Percentiles rank a stretch among this genome's conserved stretches.
phyloP scores from a whole-genome alignment of 495 filamentous ascomycete species.

The Neurospora sp. region DNA sequence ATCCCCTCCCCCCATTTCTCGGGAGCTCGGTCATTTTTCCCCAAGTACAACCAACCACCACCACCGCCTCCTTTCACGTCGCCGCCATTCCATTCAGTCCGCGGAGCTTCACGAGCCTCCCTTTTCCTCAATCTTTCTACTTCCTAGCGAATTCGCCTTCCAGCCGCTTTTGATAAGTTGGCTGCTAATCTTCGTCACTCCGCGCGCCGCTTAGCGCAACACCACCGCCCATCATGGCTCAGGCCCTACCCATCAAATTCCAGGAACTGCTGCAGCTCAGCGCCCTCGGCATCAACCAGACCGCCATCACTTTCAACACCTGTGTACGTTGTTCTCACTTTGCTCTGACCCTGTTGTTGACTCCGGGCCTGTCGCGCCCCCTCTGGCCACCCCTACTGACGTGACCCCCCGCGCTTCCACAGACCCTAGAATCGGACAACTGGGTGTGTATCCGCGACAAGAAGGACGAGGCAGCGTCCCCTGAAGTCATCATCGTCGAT shows the following conservation, averaged over 20 bases:
- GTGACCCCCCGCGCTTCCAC: neutral
- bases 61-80: neutral
- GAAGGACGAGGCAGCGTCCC: slow-evolving; percentile 63
- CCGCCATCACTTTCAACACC: slow-evolving; percentile 90
- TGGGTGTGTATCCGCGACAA: slow-evolving; percentile 95
- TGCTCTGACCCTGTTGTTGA: neutral
- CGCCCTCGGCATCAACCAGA: slow-evolving; percentile 70
- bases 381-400: neutral
- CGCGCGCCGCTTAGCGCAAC: slow-evolving; percentile 28
- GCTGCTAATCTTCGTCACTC: slow-evolving; percentile 16
- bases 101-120: neutral
- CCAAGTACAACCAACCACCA: neutral
- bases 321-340: slow-evolving; percentile 57
- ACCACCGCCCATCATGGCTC: slow-evolving; percentile 30
- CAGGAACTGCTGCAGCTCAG: slow-evolving; percentile 83
- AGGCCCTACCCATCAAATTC: slow-evolving; percentile 77
- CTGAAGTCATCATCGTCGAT: slow-evolving; percentile 94
- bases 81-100: neutral
- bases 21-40: neutral
- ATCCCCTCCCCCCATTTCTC: slow-evolving; percentile 1
- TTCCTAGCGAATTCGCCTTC: neutral
- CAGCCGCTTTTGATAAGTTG: slow-evolving; percentile 26
- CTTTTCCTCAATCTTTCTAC: slow-evolving; percentile 3
- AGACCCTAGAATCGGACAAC: slow-evolving; percentile 96
- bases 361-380: neutral